Evolutionary conservation across 2,329 filamentous ascomycete species (phyloP), one percentile per base, ranked within the genome.

Genomic region (Aspergillus tubingensis): DNA sequence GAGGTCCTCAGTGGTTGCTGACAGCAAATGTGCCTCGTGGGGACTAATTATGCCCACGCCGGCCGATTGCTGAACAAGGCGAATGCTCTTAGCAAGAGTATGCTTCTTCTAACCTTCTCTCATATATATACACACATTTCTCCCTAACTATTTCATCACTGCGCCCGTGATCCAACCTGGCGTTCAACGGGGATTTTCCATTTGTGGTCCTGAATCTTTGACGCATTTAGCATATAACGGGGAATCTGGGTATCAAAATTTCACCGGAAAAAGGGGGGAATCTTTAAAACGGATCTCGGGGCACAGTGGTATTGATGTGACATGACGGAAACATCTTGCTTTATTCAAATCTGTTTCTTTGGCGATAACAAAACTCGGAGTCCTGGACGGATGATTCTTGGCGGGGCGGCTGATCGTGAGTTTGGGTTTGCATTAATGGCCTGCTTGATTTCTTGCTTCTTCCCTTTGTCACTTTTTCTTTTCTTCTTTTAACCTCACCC

Each of bases 1-100:
- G 72, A 74, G 54, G 66, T 71, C 54, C 64, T 72, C n/a, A 62
- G 69, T 50, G 66, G 68, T 44, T 68, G 70, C 64, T 73, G 65
- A 73, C 62, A 71, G 51, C 36, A 27, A 54, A 11, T 56, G 15
- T 52, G 43, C 32, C 10, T 25, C 15, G 32, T 30, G 47, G 54
- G 54, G 44, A 19, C 17, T 19, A 50, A 39, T 47, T 8, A 10
- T 30, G 8, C 41, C 23, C 17, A 43, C 41, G 27, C 44, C 32
- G 17, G 36, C 23, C 10, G 38, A 49, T 4, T 36, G 32, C 11
- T 36, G 44, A 25, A 23, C 11, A 10, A 21, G 11, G 10, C 6
- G 11, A 30, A 21, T 36, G 41, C 39, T 55, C 25, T 50, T 13
- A 17, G 8, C 8, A 8, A 17, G 47, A 32, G 47, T 15, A 50